Evolutionary conservation across 352 stramenopile genomes (phyloP), one percentile per base, ranked within the genome.

Genomic region (Phytophthora pseudosyringae): DNA sequence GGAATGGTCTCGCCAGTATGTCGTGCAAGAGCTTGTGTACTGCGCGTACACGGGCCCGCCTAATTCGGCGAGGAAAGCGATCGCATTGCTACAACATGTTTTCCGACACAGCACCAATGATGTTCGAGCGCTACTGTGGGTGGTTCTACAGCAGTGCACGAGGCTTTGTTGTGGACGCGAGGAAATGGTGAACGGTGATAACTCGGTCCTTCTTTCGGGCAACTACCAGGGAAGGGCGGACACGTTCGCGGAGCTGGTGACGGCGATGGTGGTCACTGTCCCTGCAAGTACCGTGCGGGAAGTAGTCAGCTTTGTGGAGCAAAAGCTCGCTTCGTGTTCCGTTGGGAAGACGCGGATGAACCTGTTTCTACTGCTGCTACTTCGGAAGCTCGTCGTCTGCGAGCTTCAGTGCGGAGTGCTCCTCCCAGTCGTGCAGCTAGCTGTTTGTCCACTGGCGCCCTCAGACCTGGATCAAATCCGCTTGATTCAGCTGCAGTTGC

Each of bases 111-210:
- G 43, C 15, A 44, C 40, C 3, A 62, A 59, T 46, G 35, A 35
- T 29, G 54, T 65, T 46, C 44, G 47, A 8, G 51, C 60, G 29
- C 29, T 79, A 16, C 50, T 90, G 25, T 92, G 81, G 83, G 52
- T 69, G 29, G 52, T 89, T 39, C 31, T 93, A 21, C 67, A 82
- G 29, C 72, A 84, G 35, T 93, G 83, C 38, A 89, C 81, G 2
- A 79, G 66, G 35, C 60, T 78, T 26, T 91, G 81, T 44, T 91
- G 80, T 41, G 80, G 81, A 32, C 85, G 76, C 25, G 61, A 73
- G n/a, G 41, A 65, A 2, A 59, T 26, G n/a, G 31, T 3, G 5
- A 57, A 58, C 7, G 33, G 9, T 7, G 36, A 40, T 12, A 31
- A 32, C 4, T 7, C 7, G 25, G 28, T 18, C 16, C 41, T 58